Conservation (phyloP, 2,329 filamentous ascomycete species). For the Hirsutella rhossiliensis region DNA sequence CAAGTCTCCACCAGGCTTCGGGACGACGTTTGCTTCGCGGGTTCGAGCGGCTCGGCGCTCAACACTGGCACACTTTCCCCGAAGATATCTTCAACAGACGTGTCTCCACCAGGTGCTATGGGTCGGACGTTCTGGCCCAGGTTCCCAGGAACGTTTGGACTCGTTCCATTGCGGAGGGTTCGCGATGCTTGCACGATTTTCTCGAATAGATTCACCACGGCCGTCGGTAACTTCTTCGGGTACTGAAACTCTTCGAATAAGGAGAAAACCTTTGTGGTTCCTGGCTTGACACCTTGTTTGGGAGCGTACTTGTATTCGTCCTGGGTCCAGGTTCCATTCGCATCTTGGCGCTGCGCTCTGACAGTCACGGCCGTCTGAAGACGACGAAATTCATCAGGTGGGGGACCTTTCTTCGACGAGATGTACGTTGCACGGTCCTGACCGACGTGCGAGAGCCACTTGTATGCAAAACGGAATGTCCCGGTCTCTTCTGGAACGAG, state of each 20-base stretch:
- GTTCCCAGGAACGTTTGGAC: too few relatives aligned
- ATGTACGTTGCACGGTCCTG: conserved; percentile 14
- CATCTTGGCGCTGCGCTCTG: conserved; percentile 7
- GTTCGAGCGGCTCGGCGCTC: too few relatives aligned
- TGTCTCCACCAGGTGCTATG: too few relatives aligned
- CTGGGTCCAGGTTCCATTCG: background rate
- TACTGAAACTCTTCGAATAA: conserved; percentile 9
- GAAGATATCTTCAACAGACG: too few relatives aligned
- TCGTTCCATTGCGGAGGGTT: background rate
- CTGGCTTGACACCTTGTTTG: background rate
- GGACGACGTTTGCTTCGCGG: background rate
- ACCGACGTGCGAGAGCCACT: conserved; percentile 14
- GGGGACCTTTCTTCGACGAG: background rate
- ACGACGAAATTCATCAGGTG: conserved; percentile 6
- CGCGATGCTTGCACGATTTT: background rate
- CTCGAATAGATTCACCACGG: background rate
- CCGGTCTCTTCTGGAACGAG: conserved; percentile 5
- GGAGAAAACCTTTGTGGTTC: conserved; percentile 1
- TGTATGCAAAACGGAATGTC: conserved; percentile 8
- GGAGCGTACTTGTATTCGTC: conserved; percentile 6
- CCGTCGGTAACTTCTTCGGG: conserved; percentile 4
- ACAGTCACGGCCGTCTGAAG: conserved; percentile 9
- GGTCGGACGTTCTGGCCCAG: too few relatives aligned
- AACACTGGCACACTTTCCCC: too few relatives aligned
- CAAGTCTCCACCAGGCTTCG: background rate